Percentiles rank a stretch among this genome's conserved stretches.
Evolutionary conservation across 2,329 filamentous ascomycete genomes (phyloP).

Genomic region (Ophiostoma sp.): DNA sequence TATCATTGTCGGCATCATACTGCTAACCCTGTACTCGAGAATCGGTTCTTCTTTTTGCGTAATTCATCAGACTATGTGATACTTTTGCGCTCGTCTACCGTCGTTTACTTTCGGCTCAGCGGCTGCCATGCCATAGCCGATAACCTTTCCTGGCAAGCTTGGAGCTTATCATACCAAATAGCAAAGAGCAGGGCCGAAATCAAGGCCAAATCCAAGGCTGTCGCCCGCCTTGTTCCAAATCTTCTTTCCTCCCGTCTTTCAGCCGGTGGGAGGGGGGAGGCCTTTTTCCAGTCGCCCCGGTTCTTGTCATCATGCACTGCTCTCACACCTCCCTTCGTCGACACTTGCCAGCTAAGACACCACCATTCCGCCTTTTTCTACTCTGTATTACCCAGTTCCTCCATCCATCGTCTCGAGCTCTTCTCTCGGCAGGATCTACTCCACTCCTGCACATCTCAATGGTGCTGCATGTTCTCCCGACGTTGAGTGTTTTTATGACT

Average conservation of each 20-base stretch:
- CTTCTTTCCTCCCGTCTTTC: neutral
- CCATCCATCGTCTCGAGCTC: neutral
- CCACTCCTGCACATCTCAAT: neutral
- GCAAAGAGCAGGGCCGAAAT: neutral
- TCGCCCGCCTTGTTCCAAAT: neutral
- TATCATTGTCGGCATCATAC: neutral
- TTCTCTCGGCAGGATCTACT: neutral
- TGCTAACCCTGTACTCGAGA: neutral
- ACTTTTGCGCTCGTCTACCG: neutral
- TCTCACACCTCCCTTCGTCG: neutral
- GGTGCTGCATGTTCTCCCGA: neutral
- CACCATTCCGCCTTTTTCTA: constrained; percentile 8
- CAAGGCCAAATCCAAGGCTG: neutral
- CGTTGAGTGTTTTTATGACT: neutral
- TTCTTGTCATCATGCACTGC: neutral
- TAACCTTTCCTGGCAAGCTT: neutral
- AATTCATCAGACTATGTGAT: neutral
- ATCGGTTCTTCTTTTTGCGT: neutral
- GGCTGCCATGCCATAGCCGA: neutral
- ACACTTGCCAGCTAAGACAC: constrained; percentile 1
- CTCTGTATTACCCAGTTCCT: neutral
- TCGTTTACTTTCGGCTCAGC: neutral
- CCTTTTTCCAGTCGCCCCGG: neutral
- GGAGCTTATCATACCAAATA: neutral
- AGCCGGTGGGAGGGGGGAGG: neutral